Conservation (phyloP, 768 basidiomycete genomes). For the Suillus discolor region DNA sequence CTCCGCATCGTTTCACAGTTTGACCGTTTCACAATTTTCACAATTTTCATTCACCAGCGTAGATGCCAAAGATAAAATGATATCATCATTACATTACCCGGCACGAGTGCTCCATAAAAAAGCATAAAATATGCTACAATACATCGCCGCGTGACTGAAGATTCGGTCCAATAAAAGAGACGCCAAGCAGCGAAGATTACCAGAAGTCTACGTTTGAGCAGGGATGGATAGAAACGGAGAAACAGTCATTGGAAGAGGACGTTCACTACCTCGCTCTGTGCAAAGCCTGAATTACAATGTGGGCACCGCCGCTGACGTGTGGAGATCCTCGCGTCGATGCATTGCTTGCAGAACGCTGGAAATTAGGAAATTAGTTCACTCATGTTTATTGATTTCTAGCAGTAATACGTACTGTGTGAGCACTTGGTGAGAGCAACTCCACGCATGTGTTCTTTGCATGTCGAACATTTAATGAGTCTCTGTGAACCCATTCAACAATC, state of each 20-base stretch:
- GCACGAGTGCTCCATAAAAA: conserved; percentile 4
- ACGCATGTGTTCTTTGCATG: conserved; percentile 78
- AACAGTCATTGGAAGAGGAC: conserved; percentile 55
- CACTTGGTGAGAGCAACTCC: conserved; percentile 84
- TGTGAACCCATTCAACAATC: conserved; percentile 29
- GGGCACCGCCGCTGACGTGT: conserved; percentile 96
- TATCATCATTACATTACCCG: conserved; percentile 6
- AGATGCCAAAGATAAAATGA: background rate
- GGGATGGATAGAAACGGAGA: background rate
- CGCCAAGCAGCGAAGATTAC: conserved; percentile 6
- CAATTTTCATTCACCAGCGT: background rate
- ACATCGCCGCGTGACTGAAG: conserved; percentile 1
- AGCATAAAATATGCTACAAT: conserved; percentile 8
- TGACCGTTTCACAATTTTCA: background rate
- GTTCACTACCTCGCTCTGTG: conserved; percentile 78
- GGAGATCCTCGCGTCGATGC: conserved; percentile 83
- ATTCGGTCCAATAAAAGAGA: conserved; percentile 1
- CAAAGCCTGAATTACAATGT: conserved; percentile 80
- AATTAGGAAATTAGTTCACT: background rate
- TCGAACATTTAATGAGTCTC: conserved; percentile 87
- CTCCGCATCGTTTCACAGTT: background rate
- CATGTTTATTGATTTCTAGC: background rate
- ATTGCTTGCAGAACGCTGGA: conserved; percentile 82
- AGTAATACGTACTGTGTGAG: conserved; percentile 76
- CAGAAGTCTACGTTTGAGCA: conserved; percentile 1